These are phyloP conservation scores for Thalassiosira exigua DNA, from an alignment of 352 stramenopile species.

Conservation along the genomic window DNA sequence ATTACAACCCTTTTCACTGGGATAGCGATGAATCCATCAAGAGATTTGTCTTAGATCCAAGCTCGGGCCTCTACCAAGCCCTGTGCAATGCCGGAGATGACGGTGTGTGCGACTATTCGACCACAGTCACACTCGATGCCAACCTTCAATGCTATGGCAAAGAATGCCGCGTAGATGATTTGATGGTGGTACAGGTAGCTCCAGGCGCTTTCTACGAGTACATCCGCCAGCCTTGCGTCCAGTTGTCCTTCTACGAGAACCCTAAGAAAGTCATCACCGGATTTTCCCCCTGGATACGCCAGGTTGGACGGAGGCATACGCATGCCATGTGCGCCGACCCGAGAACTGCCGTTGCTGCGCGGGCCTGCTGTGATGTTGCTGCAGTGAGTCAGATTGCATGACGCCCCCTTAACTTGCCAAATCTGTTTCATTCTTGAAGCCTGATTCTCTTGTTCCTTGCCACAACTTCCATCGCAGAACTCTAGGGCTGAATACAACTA, in stretches of 20 bases:
- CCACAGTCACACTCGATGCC: conserved; percentile 48
- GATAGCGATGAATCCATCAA: conserved; percentile 62
- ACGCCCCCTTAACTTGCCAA: no score
- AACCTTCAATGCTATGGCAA: conserved; percentile 59
- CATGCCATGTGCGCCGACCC: conserved; percentile 63
- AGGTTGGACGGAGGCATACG: conserved; percentile 42
- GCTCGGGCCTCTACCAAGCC: conserved; percentile 49
- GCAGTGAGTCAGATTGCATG: conserved; percentile 19
- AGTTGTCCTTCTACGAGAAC: conserved; percentile 56
- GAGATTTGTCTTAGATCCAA: conserved; percentile 52
- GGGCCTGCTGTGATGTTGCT: conserved; percentile 44
- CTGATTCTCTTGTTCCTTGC: background rate
- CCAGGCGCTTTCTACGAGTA: conserved; percentile 70
- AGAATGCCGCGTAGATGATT: conserved; percentile 62
- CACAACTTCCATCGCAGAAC: background rate
- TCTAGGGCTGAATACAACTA: conserved; percentile 36
- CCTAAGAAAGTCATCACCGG: conserved; percentile 63
- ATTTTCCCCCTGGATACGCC: conserved; percentile 13
- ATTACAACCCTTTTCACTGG: conserved; percentile 47
- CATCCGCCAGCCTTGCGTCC: conserved; percentile 61
- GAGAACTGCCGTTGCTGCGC: conserved; percentile 31
- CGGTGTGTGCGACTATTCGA: conserved; percentile 53
- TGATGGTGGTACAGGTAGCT: conserved; percentile 53
- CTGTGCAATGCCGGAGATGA: conserved; percentile 60
- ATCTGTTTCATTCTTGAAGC: no score